Base-by-base conservation (phyloP, 768 basidiomycete species). In the Collybia sp. region DNA sequence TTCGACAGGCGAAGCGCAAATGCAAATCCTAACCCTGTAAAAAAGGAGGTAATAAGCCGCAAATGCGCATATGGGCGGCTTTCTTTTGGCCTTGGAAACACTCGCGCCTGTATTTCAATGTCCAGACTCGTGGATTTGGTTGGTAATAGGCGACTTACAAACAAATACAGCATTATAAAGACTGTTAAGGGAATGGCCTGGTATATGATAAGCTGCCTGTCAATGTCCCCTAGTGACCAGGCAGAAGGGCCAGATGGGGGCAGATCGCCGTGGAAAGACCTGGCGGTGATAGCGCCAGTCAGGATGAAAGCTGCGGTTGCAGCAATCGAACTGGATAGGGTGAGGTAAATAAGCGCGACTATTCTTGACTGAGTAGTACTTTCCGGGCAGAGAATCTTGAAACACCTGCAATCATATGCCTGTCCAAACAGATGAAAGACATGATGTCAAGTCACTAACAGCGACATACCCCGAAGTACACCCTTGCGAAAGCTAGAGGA, bases 341-440 rank as follows among this genome's bases (percentile, higher is more conserved):
- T 45, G 42, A 33, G 52, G 53, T 50, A 20, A 44, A 49, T 51
- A 20, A 20, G 40, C 36, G 34, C 36, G n/a, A 13, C 16, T 12
- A 32, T 43, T 35, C 8, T 17, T 44, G 15, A 37, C 39, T 44
- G 16, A 34, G 30, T 51, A 68, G 40, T 54, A 79, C 25, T 25
- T 25, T 25, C 82, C 82, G 71, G 43, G 59, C 30, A 35, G 82
- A 83, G 47, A 80, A 65, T 20, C 77, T 72, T 33, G 81, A 76
- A 35, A 82, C 44, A 25, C 82, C 82, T 48, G 70, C 71, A 45
- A 84, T 68, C 82, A 84, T 83, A 64, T 84, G 82, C 39, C 82
- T 82, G 44, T 30, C 35, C 4, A 43, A 19, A 42, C 37, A 41
- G 18, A 47, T 35, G 32, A 33, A 39, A 18, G 38, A 20, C 50